phyloP scores from a whole-genome alignment of 1,139 yeast species.

The Yamadazyma jaroonii region DNA sequence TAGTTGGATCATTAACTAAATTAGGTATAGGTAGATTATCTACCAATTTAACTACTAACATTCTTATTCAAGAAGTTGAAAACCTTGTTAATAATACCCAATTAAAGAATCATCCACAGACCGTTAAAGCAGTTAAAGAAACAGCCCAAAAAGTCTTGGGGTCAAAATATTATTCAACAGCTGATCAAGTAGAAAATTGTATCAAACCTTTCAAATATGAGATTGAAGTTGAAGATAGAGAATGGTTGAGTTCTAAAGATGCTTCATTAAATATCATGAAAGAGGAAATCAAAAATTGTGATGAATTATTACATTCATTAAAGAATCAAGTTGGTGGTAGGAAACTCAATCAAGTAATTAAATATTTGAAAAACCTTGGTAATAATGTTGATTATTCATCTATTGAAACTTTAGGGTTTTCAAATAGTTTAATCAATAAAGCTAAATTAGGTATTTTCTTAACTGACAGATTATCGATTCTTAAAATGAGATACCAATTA shows the following conservation, averaged over 20 bases:
- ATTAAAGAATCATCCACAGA: slow-evolving; percentile 79
- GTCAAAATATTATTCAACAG: slow-evolving; percentile 81
- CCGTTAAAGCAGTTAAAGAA: slow-evolving; percentile 75
- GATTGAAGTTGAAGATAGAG: slow-evolving; percentile 92
- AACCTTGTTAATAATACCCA: slow-evolving; percentile 72
- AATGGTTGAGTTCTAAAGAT: slow-evolving; percentile 82
- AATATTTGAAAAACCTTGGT: slow-evolving; percentile 58
- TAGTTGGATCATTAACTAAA: slow-evolving; percentile 82
- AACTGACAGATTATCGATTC: slow-evolving; percentile 67
- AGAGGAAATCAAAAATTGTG: slow-evolving; percentile 86
- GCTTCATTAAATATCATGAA: slow-evolving; percentile 70
- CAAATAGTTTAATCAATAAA: slow-evolving; percentile 62
- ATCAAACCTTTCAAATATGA: slow-evolving; percentile 97
- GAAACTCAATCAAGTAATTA: slow-evolving; percentile 78
- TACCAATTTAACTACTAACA: slow-evolving; percentile 77
- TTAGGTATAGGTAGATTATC: slow-evolving; percentile 91
- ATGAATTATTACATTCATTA: slow-evolving; percentile 57
- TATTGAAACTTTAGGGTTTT: slow-evolving; percentile 74
- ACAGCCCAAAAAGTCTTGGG: slow-evolving; percentile 81
- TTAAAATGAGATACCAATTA: slow-evolving; percentile 74
- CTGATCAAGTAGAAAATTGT: slow-evolving; percentile 98
- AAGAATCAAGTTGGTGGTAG: slow-evolving; percentile 77
- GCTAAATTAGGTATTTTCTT: slow-evolving; percentile 88
- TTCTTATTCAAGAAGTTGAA: slow-evolving; percentile 74
- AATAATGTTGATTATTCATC: slow-evolving; percentile 42